A percentile compares a stretch with the other conserved stretches of the same genome.
Conservation (phyloP, 495 filamentous ascomycete species). For the Xylaria curta region DNA sequence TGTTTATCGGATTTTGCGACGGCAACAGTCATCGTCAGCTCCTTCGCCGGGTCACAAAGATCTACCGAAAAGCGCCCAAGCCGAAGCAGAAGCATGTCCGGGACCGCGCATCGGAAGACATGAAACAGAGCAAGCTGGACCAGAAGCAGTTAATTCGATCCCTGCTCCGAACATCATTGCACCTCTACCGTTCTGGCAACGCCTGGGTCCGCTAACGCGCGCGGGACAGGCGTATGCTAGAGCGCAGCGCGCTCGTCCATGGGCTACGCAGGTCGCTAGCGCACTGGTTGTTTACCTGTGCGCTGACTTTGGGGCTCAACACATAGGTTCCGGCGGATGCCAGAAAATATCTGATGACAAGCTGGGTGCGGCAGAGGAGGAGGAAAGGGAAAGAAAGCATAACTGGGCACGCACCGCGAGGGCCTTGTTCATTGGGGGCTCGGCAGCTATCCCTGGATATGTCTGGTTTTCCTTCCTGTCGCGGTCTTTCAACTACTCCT, state of each 20-base stretch:
- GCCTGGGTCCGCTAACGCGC: slow-evolving; percentile 63
- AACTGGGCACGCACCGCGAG: slow-evolving; percentile 72
- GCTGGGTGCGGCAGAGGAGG: slow-evolving; percentile 15
- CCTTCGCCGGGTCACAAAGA: background rate
- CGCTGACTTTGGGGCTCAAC: slow-evolving; percentile 83
- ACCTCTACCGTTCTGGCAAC: slow-evolving; percentile 45
- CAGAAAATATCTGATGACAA: background rate
- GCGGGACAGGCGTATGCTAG: slow-evolving; percentile 74
- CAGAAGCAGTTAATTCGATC: slow-evolving; percentile 38
- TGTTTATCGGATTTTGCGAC: background rate
- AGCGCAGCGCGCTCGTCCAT: slow-evolving; percentile 72
- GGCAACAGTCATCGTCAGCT: slow-evolving; percentile 17
- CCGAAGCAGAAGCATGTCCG: background rate
- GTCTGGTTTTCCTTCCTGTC: slow-evolving; percentile 86
- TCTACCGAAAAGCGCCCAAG: background rate
- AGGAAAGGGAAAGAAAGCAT: slow-evolving; percentile 62
- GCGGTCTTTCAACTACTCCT: slow-evolving; percentile 79
- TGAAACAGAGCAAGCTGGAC: background rate
- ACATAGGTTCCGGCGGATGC: slow-evolving; percentile 38
- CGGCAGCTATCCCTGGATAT: slow-evolving; percentile 77
- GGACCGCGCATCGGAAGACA: background rate
- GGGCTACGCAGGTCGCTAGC: slow-evolving; percentile 76
- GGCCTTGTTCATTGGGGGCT: slow-evolving; percentile 73
- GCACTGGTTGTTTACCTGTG: slow-evolving; percentile 78
- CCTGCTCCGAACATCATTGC: slow-evolving; percentile 52